Conservation (phyloP, 257 asterid genomes). For the Euphrasia confusa region DNA sequence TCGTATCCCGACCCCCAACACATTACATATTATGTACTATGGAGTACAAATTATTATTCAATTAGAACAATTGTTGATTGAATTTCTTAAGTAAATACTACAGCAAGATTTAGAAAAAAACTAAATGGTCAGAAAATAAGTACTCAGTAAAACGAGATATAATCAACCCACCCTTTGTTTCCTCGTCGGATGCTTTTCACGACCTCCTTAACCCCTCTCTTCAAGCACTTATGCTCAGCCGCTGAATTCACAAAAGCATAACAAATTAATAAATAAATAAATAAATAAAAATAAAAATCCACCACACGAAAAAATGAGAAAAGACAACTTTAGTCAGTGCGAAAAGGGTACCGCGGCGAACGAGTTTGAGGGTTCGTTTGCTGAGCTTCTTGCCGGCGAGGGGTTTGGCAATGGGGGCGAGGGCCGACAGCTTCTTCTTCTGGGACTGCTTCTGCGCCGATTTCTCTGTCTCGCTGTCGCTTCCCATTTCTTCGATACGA, state of each 20-base stretch:
- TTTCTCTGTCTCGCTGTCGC: conserved; percentile 83
- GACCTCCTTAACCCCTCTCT: conserved; percentile 96
- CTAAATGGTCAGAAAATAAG: too few relatives aligned
- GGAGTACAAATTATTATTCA: too few relatives aligned
- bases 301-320: background rate
- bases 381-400: conserved; percentile 86
- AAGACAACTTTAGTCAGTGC: background rate
- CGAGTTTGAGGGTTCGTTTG: conserved; percentile 83
- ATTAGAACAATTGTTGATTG: too few relatives aligned
- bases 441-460: conserved; percentile 72
- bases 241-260: conserved; percentile 40
- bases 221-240: conserved; percentile 89
- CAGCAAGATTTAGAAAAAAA: too few relatives aligned
- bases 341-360: conserved; percentile 56
- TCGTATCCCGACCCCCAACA: too few relatives aligned
- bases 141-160: too few relatives aligned
- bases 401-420: conserved; percentile 91
- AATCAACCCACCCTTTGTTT: conserved; percentile 56
- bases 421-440: conserved; percentile 64
- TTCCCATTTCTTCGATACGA: conserved; percentile 49
- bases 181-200: conserved; percentile 93
- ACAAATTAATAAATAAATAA: background rate
- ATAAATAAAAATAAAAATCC: background rate
- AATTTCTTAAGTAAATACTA: too few relatives aligned
- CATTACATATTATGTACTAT: too few relatives aligned